These are phyloP conservation scores for Gautieria morchelliformis DNA, from an alignment of 768 basidiomycete species.

Conservation along the genomic window DNA sequence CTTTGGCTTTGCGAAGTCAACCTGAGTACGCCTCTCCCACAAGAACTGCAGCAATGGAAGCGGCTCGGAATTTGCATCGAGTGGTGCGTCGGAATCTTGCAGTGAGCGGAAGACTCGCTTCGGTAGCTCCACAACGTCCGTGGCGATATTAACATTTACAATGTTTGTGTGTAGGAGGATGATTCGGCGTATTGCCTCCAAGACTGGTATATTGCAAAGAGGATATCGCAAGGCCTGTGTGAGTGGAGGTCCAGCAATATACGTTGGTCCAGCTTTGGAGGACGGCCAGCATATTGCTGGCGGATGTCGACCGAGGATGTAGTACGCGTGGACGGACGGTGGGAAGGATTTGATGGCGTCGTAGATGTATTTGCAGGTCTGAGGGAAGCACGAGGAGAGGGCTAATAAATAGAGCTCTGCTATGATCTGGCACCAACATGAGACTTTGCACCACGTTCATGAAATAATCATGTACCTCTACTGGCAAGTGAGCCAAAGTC, in stretches of 20 bases:
- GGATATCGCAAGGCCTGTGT: slow-evolving; percentile 21
- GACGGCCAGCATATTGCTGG: not conserved
- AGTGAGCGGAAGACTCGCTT: slow-evolving; percentile 55
- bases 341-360: slow-evolving; percentile 47
- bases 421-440: slow-evolving; percentile 43
- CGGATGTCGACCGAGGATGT: slow-evolving; percentile 37
- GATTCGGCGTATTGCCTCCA: slow-evolving; percentile 36
- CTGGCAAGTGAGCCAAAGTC: slow-evolving; percentile 22
- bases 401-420: slow-evolving; percentile 71
- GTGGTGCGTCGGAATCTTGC: slow-evolving; percentile 26
- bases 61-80: slow-evolving; percentile 37
- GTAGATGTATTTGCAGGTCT: slow-evolving; percentile 43
- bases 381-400: slow-evolving; percentile 53
- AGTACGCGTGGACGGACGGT: slow-evolving; percentile 52
- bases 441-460: not conserved
- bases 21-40: slow-evolving; percentile 29
- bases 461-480: slow-evolving; percentile 27
- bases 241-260: slow-evolving; percentile 11
- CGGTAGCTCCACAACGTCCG: slow-evolving; percentile 42
- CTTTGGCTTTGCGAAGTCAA: not conserved
- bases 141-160: slow-evolving; percentile 6
- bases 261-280: not conserved
- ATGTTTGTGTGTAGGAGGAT: not conserved
- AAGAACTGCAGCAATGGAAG: slow-evolving; percentile 57
- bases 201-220: slow-evolving; percentile 29